Percentiles rank a stretch among this genome's conserved stretches.
Conservation (phyloP, 2,329 filamentous ascomycete genomes). For the Fusarium metavorans region DNA sequence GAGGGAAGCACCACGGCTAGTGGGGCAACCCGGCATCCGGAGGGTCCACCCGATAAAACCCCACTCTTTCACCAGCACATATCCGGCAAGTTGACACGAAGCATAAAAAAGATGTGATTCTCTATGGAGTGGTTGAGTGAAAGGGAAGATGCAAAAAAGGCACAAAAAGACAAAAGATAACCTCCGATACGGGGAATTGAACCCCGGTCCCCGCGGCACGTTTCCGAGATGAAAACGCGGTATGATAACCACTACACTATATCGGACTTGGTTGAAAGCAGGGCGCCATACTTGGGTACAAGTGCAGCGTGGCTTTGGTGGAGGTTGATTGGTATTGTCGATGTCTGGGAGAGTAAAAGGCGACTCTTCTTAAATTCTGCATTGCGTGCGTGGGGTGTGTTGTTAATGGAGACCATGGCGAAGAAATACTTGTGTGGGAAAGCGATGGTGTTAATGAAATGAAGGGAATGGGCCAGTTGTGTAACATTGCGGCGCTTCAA, state of each 20-base stretch:
- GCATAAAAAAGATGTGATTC: neutral
- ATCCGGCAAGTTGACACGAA: neutral
- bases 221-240: slow-evolving; percentile 35
- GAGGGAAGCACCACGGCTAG: slow-evolving; percentile 32
- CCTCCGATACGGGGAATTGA: slow-evolving; percentile 40
- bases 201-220: slow-evolving; percentile 36
- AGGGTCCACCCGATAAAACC: neutral
- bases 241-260: slow-evolving; percentile 42
- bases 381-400: neutral
- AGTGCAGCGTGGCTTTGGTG: neutral
- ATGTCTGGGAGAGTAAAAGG: neutral
- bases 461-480: neutral
- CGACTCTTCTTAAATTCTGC: neutral
- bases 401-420: neutral
- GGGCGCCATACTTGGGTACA: neutral
- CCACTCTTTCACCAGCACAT: neutral
- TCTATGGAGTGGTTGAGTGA: neutral
- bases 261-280: slow-evolving; percentile 21
- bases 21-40: slow-evolving; percentile 26
- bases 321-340: neutral
- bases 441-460: neutral
- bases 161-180: neutral
- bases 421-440: neutral
- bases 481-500: neutral
- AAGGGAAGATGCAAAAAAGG: neutral